Evolutionary conservation across 345 rosid species (phyloP), one percentile per base, ranked within the genome.

Genomic region (Pelargonium nanum): DNA sequence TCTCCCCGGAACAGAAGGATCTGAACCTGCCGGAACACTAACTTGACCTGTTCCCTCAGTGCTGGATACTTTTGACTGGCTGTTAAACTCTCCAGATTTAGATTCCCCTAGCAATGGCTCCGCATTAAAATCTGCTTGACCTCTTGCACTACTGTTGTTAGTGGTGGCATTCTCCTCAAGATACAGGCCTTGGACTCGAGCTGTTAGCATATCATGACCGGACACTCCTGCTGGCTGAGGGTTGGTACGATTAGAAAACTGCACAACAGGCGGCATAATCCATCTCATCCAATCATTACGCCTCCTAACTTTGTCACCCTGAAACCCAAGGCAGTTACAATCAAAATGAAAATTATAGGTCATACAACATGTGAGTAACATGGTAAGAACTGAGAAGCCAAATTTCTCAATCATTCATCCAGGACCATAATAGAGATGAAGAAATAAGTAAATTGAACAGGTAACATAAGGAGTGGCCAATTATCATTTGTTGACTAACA

Each of bases 221-320:
- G 67, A 67, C 45, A 15, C 15, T 32, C 53, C 65, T 62, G 55
- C 5, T 21, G 61, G 58, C 26, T 55, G 72, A 21, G 77, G 56
- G 59, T 74, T 68, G 4, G 79, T 55, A 65, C 30, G 23, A 65
- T 60, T 66, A 26, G 82, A 72, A 64, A 71, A 63, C 51, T 75
- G 76, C 57, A 68, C 64, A 17, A 74, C 26, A 53, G 68, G 56
- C 28, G 84, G 84, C 78, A 84, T 65, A 56, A 85, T 55, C 93
- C 91, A 91, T 7, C 58, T 65, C 74, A 58, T 69, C 98, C 98
- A 86, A 26, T 82, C 87, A 28, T 68, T 55, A 25, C 82, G 80
- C 74, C 71, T 86, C 78, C 98, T 84, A 25, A 88, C 72, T 56
- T 73, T 69, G 56, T 91, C 92, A 56, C 90, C 96, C 98, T 88